A percentile compares a stretch with the other conserved stretches of the same genome.
Evolutionary conservation across 2,329 filamentous ascomycete species (phyloP).

Genomic region (Penicillium freii): DNA sequence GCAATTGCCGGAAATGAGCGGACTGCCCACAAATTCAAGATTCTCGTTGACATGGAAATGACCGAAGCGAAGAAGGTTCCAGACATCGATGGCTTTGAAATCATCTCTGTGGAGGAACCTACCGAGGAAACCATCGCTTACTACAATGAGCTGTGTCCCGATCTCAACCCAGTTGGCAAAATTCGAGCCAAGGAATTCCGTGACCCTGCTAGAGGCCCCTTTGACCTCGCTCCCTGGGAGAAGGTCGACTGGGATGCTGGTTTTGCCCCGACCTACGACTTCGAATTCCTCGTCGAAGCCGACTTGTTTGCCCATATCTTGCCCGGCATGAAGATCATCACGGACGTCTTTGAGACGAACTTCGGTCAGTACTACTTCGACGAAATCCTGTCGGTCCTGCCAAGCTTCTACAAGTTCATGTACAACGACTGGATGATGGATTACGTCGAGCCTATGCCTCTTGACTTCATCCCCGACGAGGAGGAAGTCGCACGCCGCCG

Average conservation of each 20-base stretch:
- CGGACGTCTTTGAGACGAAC: slow-evolving; percentile 57
- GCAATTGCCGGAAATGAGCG: slow-evolving; percentile 43
- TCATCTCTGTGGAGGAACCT: slow-evolving; percentile 54
- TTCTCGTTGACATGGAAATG: slow-evolving; percentile 33
- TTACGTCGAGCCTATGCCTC: slow-evolving; percentile 59
- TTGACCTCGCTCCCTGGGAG: slow-evolving; percentile 39
- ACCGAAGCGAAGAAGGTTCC: slow-evolving; percentile 46
- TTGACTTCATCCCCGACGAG: background rate
- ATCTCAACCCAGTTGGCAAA: slow-evolving; percentile 53
- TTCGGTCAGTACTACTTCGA: slow-evolving; percentile 66
- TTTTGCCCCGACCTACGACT: slow-evolving; percentile 29
- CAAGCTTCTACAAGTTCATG: slow-evolving; percentile 64
- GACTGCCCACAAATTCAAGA: slow-evolving; percentile 41
- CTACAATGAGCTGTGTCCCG: slow-evolving; percentile 44
- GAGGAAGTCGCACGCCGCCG: background rate
- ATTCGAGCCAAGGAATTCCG: slow-evolving; percentile 53
- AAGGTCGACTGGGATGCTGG: slow-evolving; percentile 25
- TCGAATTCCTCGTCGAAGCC: slow-evolving; percentile 68
- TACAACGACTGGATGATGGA: slow-evolving; percentile 67
- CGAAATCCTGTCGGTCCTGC: slow-evolving; percentile 53
- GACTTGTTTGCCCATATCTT: slow-evolving; percentile 57
- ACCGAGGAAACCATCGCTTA: slow-evolving; percentile 48
- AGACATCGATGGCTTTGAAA: slow-evolving; percentile 60
- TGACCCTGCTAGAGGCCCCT: slow-evolving; percentile 41
- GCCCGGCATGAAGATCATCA: slow-evolving; percentile 63